Evolutionary conservation across 2,329 filamentous ascomycete genomes (phyloP).

Genomic region (Colletotrichum camelliae): DNA sequence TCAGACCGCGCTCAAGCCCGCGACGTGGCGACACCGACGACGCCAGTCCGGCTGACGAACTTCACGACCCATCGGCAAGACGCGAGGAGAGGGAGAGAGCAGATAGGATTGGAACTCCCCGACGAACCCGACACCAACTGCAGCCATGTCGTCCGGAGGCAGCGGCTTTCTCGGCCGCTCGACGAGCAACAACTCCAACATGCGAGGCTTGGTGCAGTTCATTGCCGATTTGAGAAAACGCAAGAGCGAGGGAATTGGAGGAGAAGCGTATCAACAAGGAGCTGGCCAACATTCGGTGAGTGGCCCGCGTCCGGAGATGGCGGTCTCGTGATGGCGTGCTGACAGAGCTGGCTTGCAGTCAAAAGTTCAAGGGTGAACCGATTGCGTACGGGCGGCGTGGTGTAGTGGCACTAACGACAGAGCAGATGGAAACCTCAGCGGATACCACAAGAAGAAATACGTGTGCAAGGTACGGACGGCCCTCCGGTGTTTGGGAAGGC

Average conservation of each 20-base stretch:
- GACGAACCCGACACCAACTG: background rate
- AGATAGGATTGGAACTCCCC: background rate
- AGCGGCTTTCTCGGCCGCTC: constrained; percentile 71
- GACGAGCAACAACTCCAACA: constrained; percentile 68
- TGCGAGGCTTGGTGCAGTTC: constrained; percentile 92
- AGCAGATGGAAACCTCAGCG: constrained; percentile 83
- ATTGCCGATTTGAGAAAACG: constrained; percentile 95
- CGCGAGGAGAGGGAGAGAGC: background rate
- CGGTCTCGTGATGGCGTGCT: constrained; percentile 19
- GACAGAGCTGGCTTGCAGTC: constrained; percentile 47
- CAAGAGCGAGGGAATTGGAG: constrained; percentile 91
- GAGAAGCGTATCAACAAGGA: constrained; percentile 99
- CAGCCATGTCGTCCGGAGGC: constrained; percentile 59
- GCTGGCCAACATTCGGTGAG: constrained; percentile 89
- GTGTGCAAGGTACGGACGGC: constrained; percentile 80
- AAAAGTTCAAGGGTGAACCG: constrained; percentile 85
- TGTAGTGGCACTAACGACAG: constrained; percentile 28
- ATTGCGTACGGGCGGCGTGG: background rate
- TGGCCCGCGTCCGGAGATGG: constrained; percentile 12
- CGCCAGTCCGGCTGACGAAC: background rate
- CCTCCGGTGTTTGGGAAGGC: background rate
- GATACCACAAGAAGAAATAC: constrained; percentile 99
- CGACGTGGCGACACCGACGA: background rate
- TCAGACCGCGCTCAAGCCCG: background rate
- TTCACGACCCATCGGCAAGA: background rate